Evolutionary conservation across 495 filamentous ascomycete species (phyloP).

Genomic region (Clohesyomyces aquaticus): DNA sequence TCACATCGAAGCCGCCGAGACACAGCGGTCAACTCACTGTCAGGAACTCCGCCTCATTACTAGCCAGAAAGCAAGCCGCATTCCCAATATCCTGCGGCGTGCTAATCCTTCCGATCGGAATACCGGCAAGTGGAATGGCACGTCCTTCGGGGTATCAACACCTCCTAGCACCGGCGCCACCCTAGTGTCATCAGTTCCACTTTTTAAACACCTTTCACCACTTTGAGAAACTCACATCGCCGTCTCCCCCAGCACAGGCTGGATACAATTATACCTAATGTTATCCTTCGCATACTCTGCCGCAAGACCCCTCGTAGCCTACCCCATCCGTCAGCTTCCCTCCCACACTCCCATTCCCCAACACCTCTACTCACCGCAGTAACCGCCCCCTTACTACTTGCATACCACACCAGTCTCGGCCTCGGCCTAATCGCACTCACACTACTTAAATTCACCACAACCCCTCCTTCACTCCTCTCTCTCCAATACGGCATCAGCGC

Average conservation of each 20-base stretch:
- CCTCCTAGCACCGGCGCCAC: neutral
- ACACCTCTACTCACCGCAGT: constrained; percentile 44
- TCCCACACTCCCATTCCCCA: neutral
- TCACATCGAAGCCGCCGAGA: neutral
- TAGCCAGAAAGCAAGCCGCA: constrained; percentile 1
- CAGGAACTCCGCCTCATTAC: neutral
- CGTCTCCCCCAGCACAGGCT: constrained; percentile 62
- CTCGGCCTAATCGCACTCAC: constrained; percentile 63
- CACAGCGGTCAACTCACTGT: neutral
- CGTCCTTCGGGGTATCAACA: constrained; percentile 43
- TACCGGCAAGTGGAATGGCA: constrained; percentile 59
- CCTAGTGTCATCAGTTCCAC: neutral
- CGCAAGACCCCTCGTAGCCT: constrained; percentile 65
- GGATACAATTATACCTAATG: constrained; percentile 66
- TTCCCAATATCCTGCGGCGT: neutral
- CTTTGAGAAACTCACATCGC: constrained; percentile 49
- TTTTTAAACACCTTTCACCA: too few relatives aligned
- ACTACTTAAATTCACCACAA: constrained; percentile 66
- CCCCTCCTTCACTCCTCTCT: constrained; percentile 58
- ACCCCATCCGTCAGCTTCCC: neutral
- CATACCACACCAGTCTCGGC: constrained; percentile 68
- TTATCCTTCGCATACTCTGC: constrained; percentile 66
- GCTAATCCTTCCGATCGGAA: constrained; percentile 2
- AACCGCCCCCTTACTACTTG: constrained; percentile 66
- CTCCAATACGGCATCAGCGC: constrained; percentile 57